Evolutionary conservation across 805 yeast genomes (phyloP), one percentile per base, ranked within the genome.

Genomic region (Teunomyces atbi): DNA sequence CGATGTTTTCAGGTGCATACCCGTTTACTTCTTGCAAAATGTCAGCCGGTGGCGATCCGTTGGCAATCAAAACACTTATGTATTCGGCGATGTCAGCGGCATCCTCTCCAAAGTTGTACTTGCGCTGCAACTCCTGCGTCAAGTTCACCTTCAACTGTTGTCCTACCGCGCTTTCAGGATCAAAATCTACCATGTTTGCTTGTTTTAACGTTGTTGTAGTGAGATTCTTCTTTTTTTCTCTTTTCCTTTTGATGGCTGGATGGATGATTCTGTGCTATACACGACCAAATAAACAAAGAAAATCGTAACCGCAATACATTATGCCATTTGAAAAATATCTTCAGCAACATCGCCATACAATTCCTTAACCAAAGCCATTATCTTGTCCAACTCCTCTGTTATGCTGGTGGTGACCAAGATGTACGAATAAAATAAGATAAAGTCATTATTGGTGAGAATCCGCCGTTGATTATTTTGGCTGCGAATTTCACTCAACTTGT

Each of bases 351-450:
- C 73, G 6, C 94, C 95, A 59, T 78, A 81, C 6, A 88, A 62
- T 2, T 76, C 78, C 23, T 79, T 81, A 32, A 87, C 73, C 16
- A 75, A 63, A 1, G 63, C 68, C 39, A 84, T 74, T 29, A 89
- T 76, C 37, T 67, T 74, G 48, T 82, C 81, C 53, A 88, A 65
- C 58, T 86, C 89, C 35, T 79, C 78, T 4, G 84, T 75, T 36
- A 88, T 80, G 1, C 84, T 78, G 33, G 83, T 71, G 0, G 91
- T 82, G 18, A 86, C 91, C 60, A 88, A 70, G 40, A 84, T 76
- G 61, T 87, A 88, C 0, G 91, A 80, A 58, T 87, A 89, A 42
- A 88, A 73, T 55, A 88, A 65, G 16, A 88, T 89, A 59, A 86
- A 88, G 55, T 88, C 95, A 50, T 84, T 86, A 56, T 85, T 84